These are phyloP conservation scores for Tetracentron sinense DNA, from an alignment of 164 flowering plant genomes.

Conservation along the genomic window DNA sequence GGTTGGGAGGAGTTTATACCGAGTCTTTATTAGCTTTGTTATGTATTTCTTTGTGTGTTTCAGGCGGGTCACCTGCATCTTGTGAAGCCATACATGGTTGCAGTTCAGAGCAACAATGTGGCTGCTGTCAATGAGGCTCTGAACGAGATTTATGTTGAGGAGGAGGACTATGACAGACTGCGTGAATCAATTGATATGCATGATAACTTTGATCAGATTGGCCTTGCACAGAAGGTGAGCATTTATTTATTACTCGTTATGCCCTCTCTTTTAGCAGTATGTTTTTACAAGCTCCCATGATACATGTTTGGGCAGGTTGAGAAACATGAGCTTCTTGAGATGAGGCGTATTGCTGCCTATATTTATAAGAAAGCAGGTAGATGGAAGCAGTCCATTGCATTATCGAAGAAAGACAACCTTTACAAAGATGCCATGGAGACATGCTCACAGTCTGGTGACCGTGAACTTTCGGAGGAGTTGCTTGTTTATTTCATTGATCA, in stretches of 20 bases:
- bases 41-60: constrained; percentile 14
- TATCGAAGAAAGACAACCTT: constrained; percentile 94
- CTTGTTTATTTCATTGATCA: constrained; percentile 96
- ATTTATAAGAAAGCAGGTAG: constrained; percentile 97
- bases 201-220: constrained; percentile 94
- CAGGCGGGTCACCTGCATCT: constrained; percentile 94
- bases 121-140: constrained; percentile 95
- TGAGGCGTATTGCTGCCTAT: constrained; percentile 98
- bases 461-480: constrained; percentile 95
- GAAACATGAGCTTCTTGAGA: constrained; percentile 98
- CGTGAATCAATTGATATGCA: constrained; percentile 95
- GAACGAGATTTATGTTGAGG: constrained; percentile 85
- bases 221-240: constrained; percentile 97
- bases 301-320: constrained; percentile 65
- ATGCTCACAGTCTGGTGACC: constrained; percentile 92
- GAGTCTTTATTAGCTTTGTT: not conserved
- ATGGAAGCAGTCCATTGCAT: constrained; percentile 97
- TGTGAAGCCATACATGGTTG: constrained; percentile 98
- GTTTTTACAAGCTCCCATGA: not conserved
- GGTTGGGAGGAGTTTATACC: not conserved
- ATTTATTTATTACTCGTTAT: not conserved
- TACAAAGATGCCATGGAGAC: constrained; percentile 99
- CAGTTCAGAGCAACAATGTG: constrained; percentile 96
- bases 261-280: not conserved
- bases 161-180: constrained; percentile 90